Evolutionary conservation across 192 early-diverging fungal species (phyloP), one percentile per base, ranked within the genome.

Genomic region (Chytriomyces hyalinus): DNA sequence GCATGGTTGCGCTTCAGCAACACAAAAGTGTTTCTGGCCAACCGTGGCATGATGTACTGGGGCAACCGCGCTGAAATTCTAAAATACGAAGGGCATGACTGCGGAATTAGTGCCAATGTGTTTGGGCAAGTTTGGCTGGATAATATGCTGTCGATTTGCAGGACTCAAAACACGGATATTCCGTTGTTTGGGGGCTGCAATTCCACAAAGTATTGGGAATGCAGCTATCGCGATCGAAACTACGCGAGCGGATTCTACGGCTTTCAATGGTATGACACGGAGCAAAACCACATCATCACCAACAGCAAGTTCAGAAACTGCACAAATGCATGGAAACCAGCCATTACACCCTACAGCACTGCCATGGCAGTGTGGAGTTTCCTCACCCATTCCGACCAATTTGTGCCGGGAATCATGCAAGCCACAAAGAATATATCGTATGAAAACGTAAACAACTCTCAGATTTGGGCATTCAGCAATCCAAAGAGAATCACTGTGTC

Each of bases 21-120:
- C 59, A 80, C 78, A 8, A 80, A 80, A 64, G 78, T 70, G 45
- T 80, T 80, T 64, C 28, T 80, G n/a, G 72, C 79, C 20, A 80
- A 80, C 28, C 61, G 78, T 6, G 78, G 78, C 50, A 70, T 80
- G 28, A 76, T 78, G 61, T 78, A 80, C 36, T 80, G 78, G 78
- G 78, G 78, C 43, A 46, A 62, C 10, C 67, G 78, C 43, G 61
- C 47, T 13, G 78, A 79, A 60, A 22, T 80, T 49, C 20, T 71
- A 6, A 49, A 57, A 22, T 66, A 59, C 43, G 78, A 80, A 60
- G 61, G 47, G 13, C 60, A 76, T 17, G 78, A 80, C 43, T 36
- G 20, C 59, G 61, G 62, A 7, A 48, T 70, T 28, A 48, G 57
- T 17, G 78, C 67, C 4, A 80, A 74, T n/a, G 67, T 80, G 4